These are phyloP conservation scores for Naematelia encephala DNA, from an alignment of 768 basidiomycete genomes.

Conservation along the genomic window DNA sequence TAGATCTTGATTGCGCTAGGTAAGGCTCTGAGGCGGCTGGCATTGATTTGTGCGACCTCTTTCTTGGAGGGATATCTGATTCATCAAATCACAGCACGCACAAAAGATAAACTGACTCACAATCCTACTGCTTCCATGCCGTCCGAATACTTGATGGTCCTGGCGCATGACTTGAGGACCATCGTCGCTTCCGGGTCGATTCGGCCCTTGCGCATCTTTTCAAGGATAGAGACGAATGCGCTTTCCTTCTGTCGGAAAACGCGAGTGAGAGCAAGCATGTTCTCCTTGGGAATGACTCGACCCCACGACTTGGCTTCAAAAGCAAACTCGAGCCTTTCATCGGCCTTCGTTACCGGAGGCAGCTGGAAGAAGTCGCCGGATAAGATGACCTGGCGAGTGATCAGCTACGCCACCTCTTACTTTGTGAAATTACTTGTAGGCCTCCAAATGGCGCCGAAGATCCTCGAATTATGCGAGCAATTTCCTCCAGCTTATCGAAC, in stretches of 20 bases:
- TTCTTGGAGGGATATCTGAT: constrained; percentile 32
- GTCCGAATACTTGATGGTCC: constrained; percentile 29
- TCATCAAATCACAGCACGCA: constrained; percentile 6
- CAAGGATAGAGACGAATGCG: constrained; percentile 45
- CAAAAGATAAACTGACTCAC: constrained; percentile 17
- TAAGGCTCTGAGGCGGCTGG: constrained; percentile 22
- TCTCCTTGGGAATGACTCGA: constrained; percentile 21
- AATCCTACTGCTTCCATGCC: constrained; percentile 41
- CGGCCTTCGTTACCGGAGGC: constrained; percentile 48
- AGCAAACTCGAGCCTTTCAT: constrained; percentile 30
- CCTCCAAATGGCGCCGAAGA: constrained; percentile 49
- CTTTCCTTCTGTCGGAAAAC: constrained; percentile 49
- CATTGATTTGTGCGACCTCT: constrained; percentile 34
- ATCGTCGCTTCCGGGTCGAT: constrained; percentile 24
- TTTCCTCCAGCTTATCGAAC: constrained; percentile 49
- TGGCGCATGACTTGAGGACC: constrained; percentile 24
- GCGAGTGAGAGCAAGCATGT: constrained; percentile 38
- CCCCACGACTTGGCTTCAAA: constrained; percentile 51
- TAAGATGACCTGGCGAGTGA: constrained; percentile 38
- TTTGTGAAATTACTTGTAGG: constrained; percentile 24
- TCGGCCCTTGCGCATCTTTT: constrained; percentile 44
- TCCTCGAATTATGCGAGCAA: constrained; percentile 45
- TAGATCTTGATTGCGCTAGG: constrained; percentile 13
- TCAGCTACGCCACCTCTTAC: background rate
- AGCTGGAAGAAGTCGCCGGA: constrained; percentile 54